Conservation (phyloP, 148 eudicot species). For the Beta vulgaris region DNA sequence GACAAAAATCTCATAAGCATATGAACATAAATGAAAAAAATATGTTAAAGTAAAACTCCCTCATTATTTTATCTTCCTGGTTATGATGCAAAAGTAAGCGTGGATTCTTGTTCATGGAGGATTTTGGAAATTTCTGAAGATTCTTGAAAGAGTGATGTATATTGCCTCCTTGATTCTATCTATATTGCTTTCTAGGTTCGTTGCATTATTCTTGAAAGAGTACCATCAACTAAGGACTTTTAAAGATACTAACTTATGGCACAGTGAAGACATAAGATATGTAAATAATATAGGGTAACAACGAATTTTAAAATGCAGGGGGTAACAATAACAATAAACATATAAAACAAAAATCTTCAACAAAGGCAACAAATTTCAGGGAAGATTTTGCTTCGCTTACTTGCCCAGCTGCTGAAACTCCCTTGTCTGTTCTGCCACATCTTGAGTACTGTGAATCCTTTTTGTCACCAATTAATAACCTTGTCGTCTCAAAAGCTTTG, state of each 20-base stretch:
- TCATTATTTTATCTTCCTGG: neutral
- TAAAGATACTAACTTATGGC: too few species aligned
- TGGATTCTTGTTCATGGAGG: too few species aligned
- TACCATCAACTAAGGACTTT: too few species aligned
- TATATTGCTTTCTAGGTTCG: too few species aligned
- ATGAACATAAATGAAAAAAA: neutral
- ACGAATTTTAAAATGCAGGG: neutral
- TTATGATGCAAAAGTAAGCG: too few species aligned
- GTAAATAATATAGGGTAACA: too few species aligned
- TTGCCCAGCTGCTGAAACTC: constrained; percentile 93
- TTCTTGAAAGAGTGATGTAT: too few species aligned
- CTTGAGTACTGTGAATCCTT: constrained; percentile 72
- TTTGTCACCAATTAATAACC: constrained; percentile 63
- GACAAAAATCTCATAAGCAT: neutral
- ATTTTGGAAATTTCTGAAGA: too few species aligned
- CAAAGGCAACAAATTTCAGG: neutral
- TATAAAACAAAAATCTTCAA: neutral
- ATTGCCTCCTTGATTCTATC: too few species aligned
- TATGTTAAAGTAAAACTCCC: neutral
- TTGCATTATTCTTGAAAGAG: too few species aligned
- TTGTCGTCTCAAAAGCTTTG: constrained; percentile 67
- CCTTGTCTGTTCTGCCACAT: constrained; percentile 98
- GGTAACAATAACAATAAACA: neutral
- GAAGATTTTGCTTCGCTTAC: constrained; percentile 35
- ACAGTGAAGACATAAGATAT: too few species aligned